Conservation (phyloP, 345 rosid genomes). For the Dimocarpus longan region DNA sequence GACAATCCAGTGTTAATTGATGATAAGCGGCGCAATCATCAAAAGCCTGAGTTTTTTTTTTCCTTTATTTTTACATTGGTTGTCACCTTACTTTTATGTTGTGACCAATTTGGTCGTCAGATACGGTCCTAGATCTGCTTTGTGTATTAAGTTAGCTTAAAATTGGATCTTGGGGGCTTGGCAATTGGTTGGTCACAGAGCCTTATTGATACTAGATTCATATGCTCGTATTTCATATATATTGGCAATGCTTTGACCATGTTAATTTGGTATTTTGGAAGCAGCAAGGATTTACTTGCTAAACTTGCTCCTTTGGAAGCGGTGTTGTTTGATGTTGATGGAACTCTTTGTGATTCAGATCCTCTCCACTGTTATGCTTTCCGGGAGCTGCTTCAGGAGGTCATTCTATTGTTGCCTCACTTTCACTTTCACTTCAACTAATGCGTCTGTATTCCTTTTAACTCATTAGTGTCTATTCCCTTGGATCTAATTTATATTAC, state of each 20-base stretch:
- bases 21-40: not conserved
- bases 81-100: not conserved
- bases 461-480: not conserved
- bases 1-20: not conserved
- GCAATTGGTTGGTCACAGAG: not conserved
- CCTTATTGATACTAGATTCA: not conserved
- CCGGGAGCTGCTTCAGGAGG: conserved; percentile 75
- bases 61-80: no score
- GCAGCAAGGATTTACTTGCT: conserved; percentile 60
- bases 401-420: conserved; percentile 18
- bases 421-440: not conserved
- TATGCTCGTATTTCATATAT: not conserved
- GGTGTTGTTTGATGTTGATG: conserved; percentile 88
- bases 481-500: not conserved
- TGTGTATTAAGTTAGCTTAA: not conserved
- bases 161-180: not conserved
- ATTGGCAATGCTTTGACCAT: not conserved
- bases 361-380: conserved; percentile 78
- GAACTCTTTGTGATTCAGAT: conserved; percentile 96
- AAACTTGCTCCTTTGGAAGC: conserved; percentile 77
- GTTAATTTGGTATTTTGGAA: conserved; percentile 4
- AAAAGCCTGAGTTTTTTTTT: not conserved
- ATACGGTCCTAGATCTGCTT: not conserved
- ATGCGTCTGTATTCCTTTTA: not conserved
- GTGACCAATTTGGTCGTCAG: not conserved